A percentile compares a stretch with the other conserved stretches of the same genome.
These are phyloP conservation scores for Beauveria sp. DNA, from an alignment of 2,329 filamentous ascomycete species.

Conservation along the genomic window DNA sequence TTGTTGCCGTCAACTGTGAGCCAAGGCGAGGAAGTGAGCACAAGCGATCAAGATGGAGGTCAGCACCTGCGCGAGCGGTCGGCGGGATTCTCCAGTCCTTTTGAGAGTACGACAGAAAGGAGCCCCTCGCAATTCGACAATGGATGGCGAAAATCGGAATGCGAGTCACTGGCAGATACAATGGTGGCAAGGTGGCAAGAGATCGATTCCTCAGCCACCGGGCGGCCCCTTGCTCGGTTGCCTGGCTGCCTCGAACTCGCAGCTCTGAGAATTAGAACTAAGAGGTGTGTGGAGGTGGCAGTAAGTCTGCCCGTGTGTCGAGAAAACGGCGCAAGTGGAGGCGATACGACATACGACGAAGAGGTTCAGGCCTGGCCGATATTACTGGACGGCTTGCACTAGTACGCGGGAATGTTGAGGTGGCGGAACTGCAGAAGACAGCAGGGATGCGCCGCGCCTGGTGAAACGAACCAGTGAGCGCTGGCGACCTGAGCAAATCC, in stretches of 20 bases:
- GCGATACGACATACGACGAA: slow-evolving; percentile 9
- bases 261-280: background rate
- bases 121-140: background rate
- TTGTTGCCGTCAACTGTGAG: background rate
- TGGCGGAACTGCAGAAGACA: background rate
- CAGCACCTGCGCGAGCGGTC: background rate
- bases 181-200: background rate
- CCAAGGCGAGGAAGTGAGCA: background rate
- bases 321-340: slow-evolving; percentile 4
- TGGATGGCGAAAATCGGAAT: background rate
- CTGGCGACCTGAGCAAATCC: background rate
- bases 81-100: background rate
- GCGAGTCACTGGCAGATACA: background rate
- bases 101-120: background rate
- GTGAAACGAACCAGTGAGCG: background rate
- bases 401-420: background rate
- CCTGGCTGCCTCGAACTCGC: background rate
- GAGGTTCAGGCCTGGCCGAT: background rate
- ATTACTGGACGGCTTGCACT: background rate
- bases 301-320: background rate
- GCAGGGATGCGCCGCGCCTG: background rate
- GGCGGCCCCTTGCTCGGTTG: background rate
- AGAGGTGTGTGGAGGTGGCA: background rate
- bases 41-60: background rate
- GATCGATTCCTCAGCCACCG: background rate